A percentile compares a stretch with the other conserved stretches of the same genome.
These are phyloP conservation scores for Pachysandra terminalis DNA, from an alignment of 164 flowering plant species.

Conservation along the genomic window DNA sequence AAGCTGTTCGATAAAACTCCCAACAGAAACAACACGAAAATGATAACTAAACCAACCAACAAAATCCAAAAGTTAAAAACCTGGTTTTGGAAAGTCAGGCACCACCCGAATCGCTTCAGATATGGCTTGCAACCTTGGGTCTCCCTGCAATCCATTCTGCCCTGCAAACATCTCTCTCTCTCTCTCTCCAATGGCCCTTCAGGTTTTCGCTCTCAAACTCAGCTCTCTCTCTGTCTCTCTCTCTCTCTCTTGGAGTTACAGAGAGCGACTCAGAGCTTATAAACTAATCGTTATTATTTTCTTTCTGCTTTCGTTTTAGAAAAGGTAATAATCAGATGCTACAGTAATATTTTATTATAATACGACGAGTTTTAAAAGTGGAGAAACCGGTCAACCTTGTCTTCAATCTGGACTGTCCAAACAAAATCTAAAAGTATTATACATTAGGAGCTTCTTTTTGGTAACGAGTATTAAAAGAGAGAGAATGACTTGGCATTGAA, in stretches of 20 bases:
- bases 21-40: constrained; percentile 1
- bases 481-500: too few relatives aligned
- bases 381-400: too few relatives aligned
- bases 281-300: not conserved
- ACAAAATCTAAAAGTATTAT: too few relatives aligned
- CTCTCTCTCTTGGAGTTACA: not conserved
- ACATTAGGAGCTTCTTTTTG: too few relatives aligned
- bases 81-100: constrained; percentile 83
- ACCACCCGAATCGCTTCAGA: constrained; percentile 64
- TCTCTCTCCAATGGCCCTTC: not conserved
- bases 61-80: constrained; percentile 23
- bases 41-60: not conserved
- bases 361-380: too few relatives aligned
- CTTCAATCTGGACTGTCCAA: too few relatives aligned
- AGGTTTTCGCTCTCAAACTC: not conserved
- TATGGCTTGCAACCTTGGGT: constrained; percentile 66
- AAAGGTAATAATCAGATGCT: not conserved
- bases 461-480: too few relatives aligned
- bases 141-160: constrained; percentile 61
- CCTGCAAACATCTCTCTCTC: constrained; percentile 48
- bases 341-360: too few relatives aligned
- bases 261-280: not conserved
- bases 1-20: constrained; percentile 7
- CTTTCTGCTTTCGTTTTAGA: not conserved
- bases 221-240: not conserved